Conservation (phyloP, 495 filamentous ascomycete species). For the Aspergillus cristatus region DNA sequence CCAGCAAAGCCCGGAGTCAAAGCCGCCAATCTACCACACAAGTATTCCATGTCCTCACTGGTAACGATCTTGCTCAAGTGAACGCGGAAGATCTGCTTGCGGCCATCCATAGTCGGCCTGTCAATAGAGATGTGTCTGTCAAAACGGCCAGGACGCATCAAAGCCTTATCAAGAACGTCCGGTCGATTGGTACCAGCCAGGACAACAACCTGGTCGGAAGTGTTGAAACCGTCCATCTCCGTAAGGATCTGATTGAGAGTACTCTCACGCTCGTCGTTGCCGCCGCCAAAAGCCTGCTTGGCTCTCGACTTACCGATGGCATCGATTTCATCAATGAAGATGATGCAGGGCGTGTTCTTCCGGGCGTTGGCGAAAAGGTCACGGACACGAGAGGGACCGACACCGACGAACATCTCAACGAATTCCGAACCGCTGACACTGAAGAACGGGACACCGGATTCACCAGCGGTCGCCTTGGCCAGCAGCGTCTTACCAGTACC, state of each 20-base stretch:
- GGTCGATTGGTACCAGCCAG: constrained; percentile 93
- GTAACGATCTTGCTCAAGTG: constrained; percentile 90
- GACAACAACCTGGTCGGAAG: constrained; percentile 94
- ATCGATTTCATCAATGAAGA: constrained; percentile 99
- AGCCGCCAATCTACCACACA: constrained; percentile 79
- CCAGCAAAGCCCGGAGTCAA: constrained; percentile 94
- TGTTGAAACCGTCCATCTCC: constrained; percentile 99
- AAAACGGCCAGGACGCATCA: constrained; percentile 95
- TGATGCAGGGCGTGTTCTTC: constrained; percentile 95
- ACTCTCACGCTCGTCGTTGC: constrained; percentile 93
- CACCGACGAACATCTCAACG: constrained; percentile 99
- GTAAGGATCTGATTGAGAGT: constrained; percentile 98
- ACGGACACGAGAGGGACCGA: constrained; percentile 88
- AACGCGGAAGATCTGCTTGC: constrained; percentile 91
- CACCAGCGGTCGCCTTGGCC: constrained; percentile 94
- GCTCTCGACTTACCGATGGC: constrained; percentile 87
- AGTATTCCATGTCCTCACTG: constrained; percentile 73
- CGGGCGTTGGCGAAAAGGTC: constrained; percentile 92
- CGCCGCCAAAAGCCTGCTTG: constrained; percentile 68
- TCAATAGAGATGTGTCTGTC: constrained; percentile 94
- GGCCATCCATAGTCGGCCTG: constrained; percentile 88
- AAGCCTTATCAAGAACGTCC: constrained; percentile 86
- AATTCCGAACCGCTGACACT: constrained; percentile 98
- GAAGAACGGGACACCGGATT: constrained; percentile 96
- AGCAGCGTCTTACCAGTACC: constrained; percentile 97